Base-by-base conservation (phyloP, 495 filamentous ascomycete genomes). In the Lasiosphaeriaceae sp. region DNA sequence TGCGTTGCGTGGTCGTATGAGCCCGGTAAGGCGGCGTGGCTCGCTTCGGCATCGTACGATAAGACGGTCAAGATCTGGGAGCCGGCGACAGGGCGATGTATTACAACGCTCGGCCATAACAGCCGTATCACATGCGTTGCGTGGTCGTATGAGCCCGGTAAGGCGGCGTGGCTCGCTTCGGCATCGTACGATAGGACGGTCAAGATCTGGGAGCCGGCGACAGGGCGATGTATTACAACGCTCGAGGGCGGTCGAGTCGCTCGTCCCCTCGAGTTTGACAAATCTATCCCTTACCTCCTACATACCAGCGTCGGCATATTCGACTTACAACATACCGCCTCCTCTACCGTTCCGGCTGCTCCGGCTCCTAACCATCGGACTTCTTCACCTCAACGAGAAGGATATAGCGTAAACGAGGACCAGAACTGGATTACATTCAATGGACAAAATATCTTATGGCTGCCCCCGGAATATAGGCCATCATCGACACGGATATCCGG, bases 381-480 rank as follows among this genome's bases (percentile, higher is more conserved):
- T 35, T 35, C 31, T 12, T 35, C 31, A 7, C 31, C 31, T 12
- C 6, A 12, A 35, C 31, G 7, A 7, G 31, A 6, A 24, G 53
- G 49, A 8, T 63, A 50, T 50, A 55, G 62, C n/a, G 45, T 63
- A 39, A 57, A 41, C n/a, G n/a, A n/a, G 47, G 12, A 35, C 31
- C 7, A 12, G 24, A 60, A 52, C n/a, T 69, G 64, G 64, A 63
- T 69, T 51, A 58, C 59, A 20, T 61, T 26, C 23, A 52, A 58
- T 46, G 49, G 55, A 47, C 7, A 54, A 51, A 64, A 62, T 19
- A 50, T 59, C 21, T 16, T 68, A 7, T 68, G 67, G 60, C 52
- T 70, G 31, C 65, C 60, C 48, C 29, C 51, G 0, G 60, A 66
- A 44, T 65, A 68, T 54, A 61, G 61, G 67, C 53, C 58, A 24